Percentiles rank a stretch among this genome's conserved stretches.
Evolutionary conservation across 2,329 filamentous ascomycete genomes (phyloP).

Genomic region (Fusarium equiseti): DNA sequence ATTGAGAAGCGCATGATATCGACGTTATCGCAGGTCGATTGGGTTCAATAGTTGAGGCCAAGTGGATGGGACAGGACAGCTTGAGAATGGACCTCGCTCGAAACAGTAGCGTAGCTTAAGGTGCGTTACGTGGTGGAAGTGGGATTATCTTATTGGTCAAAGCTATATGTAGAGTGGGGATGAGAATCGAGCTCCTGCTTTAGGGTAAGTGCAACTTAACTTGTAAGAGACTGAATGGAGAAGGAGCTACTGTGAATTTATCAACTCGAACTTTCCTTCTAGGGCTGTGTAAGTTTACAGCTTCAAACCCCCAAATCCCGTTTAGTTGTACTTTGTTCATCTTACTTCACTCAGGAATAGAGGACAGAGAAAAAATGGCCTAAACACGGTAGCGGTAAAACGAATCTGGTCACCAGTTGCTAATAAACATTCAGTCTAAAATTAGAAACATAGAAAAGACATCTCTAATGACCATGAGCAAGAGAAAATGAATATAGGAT

Average conservation of each 20-base stretch:
- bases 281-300: not conserved
- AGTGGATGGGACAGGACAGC: conserved; percentile 44
- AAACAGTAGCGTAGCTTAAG: conserved; percentile 23
- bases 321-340: not conserved
- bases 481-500: not conserved
- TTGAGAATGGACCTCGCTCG: conserved; percentile 44
- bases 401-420: not conserved
- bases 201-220: conserved; percentile 18
- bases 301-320: not conserved
- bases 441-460: accelerated
- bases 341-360: not conserved
- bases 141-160: conserved; percentile 42
- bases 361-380: not conserved
- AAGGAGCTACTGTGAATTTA: not conserved
- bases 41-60: conserved; percentile 39
- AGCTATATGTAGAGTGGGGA: conserved; percentile 35
- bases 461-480: accelerated
- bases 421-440: too few relatives aligned
- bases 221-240: not conserved
- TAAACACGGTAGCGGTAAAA: not conserved
- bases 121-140: conserved; percentile 50
- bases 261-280: not conserved
- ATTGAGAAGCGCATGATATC: conserved; percentile 55
- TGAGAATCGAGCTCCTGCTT: conserved; percentile 12
- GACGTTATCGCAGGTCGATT: conserved; percentile 38